Conservation (phyloP, 75 land plant genomes). For the Cunninghamia lanceolata region DNA sequence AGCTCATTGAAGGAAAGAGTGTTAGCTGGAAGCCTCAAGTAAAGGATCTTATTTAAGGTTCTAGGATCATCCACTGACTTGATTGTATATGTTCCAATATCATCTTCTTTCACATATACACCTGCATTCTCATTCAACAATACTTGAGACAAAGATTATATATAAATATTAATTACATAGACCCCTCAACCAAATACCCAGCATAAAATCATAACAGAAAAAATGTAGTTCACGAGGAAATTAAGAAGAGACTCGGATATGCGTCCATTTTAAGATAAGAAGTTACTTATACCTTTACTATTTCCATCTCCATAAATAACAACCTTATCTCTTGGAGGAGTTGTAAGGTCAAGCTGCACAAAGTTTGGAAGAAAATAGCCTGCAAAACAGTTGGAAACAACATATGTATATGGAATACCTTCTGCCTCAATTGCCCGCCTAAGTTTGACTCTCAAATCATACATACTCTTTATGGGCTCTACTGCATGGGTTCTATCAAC, state of each 20-base stretch:
- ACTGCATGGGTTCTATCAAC: constrained; percentile 35
- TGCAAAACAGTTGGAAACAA: constrained; percentile 37
- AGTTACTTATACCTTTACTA: constrained; percentile 19
- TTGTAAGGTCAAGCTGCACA: constrained; percentile 6
- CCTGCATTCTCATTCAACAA: background rate
- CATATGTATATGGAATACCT: constrained; percentile 61
- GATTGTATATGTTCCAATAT: constrained; percentile 24
- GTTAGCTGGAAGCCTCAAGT: constrained; percentile 24
- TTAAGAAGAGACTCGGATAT: no score
- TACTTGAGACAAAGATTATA: background rate
- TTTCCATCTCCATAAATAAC: constrained; percentile 49
- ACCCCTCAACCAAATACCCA: background rate
- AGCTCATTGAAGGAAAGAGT: constrained; percentile 22
- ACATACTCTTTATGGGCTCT: constrained; percentile 33
- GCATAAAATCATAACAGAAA: no score
- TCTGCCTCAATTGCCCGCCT: constrained; percentile 49
- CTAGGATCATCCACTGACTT: constrained; percentile 27
- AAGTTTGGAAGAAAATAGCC: constrained; percentile 32
- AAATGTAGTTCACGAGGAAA: background rate
- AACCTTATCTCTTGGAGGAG: constrained; percentile 54
- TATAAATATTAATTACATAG: background rate
- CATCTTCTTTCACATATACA: constrained; percentile 28
- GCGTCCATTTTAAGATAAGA: background rate
- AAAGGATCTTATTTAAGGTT: constrained; percentile 25
- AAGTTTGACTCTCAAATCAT: constrained; percentile 26